A percentile compares a stretch with the other conserved stretches of the same genome.
Conservation (phyloP, 2,329 filamentous ascomycete species). For the Cladosporium sp. region DNA sequence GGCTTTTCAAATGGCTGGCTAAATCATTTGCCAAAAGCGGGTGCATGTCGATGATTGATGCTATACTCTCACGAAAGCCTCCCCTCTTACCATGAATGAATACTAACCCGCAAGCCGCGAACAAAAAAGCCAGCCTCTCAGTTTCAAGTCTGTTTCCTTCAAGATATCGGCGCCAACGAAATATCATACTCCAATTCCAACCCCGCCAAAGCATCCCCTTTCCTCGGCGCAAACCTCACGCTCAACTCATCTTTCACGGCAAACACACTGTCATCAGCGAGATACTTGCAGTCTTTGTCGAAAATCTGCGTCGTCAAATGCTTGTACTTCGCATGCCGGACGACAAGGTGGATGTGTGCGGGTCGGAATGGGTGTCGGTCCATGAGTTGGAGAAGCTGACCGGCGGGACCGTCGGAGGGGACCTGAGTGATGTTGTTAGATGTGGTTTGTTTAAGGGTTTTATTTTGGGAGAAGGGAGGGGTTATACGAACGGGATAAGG, state of each 20-base stretch:
- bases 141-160: not conserved
- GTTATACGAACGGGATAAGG: slow-evolving; percentile 41
- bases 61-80: too few species aligned
- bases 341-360: slow-evolving; percentile 59
- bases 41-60: too few species aligned
- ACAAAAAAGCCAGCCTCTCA: too few species aligned
- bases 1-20: too few species aligned
- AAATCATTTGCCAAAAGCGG: too few species aligned
- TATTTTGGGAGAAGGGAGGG: too few species aligned
- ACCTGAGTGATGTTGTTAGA: slow-evolving; percentile 25
- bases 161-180: slow-evolving; percentile 14
- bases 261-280: slow-evolving; percentile 56
- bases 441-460: too few species aligned
- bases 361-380: slow-evolving; percentile 60
- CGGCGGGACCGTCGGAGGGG: slow-evolving; percentile 54
- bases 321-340: slow-evolving; percentile 56
- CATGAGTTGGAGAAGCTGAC: slow-evolving; percentile 53
- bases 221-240: slow-evolving; percentile 52
- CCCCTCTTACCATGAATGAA: too few species aligned
- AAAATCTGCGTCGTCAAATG: slow-evolving; percentile 76
- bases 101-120: too few species aligned
- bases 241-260: slow-evolving; percentile 57
- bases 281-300: slow-evolving; percentile 59
- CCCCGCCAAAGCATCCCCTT: slow-evolving; percentile 41
- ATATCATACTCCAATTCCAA: slow-evolving; percentile 19